These are phyloP conservation scores for Sarocladium strictum DNA, from an alignment of 2,329 filamentous ascomycete species.

Conservation along the genomic window DNA sequence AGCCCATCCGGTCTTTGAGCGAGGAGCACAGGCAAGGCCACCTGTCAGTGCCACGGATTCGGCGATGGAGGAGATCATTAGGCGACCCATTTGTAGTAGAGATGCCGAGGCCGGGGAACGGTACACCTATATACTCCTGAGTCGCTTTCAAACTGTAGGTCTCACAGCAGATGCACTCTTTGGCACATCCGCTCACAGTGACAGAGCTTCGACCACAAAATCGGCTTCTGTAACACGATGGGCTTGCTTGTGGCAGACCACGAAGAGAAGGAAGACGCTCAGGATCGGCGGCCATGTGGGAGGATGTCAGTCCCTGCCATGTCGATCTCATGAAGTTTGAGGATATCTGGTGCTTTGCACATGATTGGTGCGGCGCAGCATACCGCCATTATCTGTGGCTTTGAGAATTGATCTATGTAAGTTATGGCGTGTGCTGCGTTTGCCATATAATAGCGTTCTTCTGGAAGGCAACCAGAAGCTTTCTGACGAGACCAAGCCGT, in stretches of 20 bases:
- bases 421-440: not conserved
- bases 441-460: conserved; percentile 8
- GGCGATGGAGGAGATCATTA: not conserved
- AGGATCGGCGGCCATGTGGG: not conserved
- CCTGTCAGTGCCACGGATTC: too few relatives aligned
- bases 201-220: not conserved
- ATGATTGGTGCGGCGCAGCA: not conserved
- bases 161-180: not conserved
- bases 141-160: not conserved
- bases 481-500: not conserved
- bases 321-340: not conserved
- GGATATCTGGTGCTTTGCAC: not conserved
- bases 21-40: too few relatives aligned
- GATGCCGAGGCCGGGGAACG: not conserved
- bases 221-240: not conserved
- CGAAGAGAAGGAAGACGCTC: not conserved
- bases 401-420: not conserved
- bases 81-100: not conserved
- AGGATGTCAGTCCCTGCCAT: not conserved
- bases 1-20: too few relatives aligned
- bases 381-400: too few relatives aligned
- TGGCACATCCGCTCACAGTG: not conserved
- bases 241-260: not conserved
- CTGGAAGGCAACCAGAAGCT: conserved; percentile 8
- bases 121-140: too few relatives aligned